Base-by-base conservation (phyloP, 805 yeast species). In the Hagleromyces aurorensis region DNA sequence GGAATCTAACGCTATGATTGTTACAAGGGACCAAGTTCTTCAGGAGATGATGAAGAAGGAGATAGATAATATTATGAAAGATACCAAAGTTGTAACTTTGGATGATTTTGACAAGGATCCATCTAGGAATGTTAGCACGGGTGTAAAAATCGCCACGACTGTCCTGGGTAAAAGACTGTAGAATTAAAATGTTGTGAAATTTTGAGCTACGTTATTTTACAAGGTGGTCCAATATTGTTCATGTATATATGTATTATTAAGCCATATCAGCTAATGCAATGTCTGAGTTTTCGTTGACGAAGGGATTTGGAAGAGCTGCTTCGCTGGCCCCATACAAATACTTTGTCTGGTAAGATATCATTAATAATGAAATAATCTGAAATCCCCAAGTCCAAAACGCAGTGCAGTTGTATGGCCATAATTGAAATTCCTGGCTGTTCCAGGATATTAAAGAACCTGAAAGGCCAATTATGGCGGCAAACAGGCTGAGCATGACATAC, bases 1-100 rank as follows among this genome's bases (percentile, higher is more conserved):
- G 34, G 98, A 91, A 58, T 70, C 89, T 6, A 89, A 91, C 50
- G 93, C 87, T 0, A 62, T 91, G 1, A 55, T 89, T 1, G 59
- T 86, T 9, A 87, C 96, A 1, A 69, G 64, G 30, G 87, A 83
- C 50, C 58, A 64, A 11, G 62, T 59, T 3, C 63, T 89, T 39
- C 76, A 76, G 48, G 29, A 41, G 4, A 47, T 61, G 27, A 77
- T 87, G 80, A 57, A 58, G 17, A 42, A 43, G 1, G 97, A 87
- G 54, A 60, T 85, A 19, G 68, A 69, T 10, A 65, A 83, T 52
- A 61, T 86, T 29, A 56, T 68, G 58, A 40, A 52, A 14, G 57
- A 73, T 47, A 72, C 89, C 2, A 57, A 56, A 9, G 62, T 64
- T 27, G 62, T 86, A 38, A 60, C 61, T 5, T 51, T 78, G 31